These are phyloP conservation scores for Didymella segeticola DNA, from an alignment of 2,329 filamentous ascomycete species.

Conservation along the genomic window DNA sequence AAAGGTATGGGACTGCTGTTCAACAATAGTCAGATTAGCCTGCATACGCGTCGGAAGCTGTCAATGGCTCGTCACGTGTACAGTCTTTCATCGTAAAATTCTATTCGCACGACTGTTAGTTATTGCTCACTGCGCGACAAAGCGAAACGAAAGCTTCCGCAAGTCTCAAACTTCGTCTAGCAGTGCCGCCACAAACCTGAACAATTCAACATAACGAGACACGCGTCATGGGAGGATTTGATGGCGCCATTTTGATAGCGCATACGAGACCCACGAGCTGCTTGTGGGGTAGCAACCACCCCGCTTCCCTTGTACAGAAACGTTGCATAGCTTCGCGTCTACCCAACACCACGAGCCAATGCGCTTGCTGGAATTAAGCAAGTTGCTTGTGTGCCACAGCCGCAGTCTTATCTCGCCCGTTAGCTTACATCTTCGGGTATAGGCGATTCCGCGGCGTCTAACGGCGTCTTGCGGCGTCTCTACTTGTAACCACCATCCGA, in stretches of 20 bases:
- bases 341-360: not conserved
- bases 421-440: too few relatives aligned
- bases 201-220: not conserved
- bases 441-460: not conserved
- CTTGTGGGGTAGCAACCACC: slow-evolving; percentile 11
- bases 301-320: not conserved
- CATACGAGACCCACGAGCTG: not conserved
- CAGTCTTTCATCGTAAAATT: too few relatives aligned
- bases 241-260: slow-evolving; percentile 35
- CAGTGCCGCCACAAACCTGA: not conserved
- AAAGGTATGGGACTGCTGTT: too few relatives aligned
- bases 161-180: too few relatives aligned
- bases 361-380: not conserved
- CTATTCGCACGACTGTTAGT: too few relatives aligned
- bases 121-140: too few relatives aligned
- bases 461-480: not conserved
- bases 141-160: too few relatives aligned
- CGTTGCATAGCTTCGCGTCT: not conserved
- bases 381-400: slow-evolving; percentile 1
- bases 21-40: too few relatives aligned
- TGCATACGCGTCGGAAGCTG: too few relatives aligned
- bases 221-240: slow-evolving; percentile 28
- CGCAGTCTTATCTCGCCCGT: not conserved
- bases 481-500: not conserved
- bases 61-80: too few relatives aligned